Evolutionary conservation across 371 early-diverging fungal genomes (phyloP).

Genomic region (Synchytrium microbalum): DNA sequence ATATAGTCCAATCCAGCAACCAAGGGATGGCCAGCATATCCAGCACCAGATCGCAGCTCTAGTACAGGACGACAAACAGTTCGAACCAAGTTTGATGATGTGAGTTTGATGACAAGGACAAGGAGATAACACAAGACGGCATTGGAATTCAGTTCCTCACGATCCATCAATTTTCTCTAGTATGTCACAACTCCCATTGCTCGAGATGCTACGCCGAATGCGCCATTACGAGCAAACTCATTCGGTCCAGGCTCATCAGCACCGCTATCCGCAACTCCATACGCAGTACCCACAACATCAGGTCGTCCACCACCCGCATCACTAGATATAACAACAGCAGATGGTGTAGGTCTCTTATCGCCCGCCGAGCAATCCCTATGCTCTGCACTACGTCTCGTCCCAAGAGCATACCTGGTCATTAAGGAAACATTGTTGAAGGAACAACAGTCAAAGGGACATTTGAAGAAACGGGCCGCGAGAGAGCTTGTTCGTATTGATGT

Average conservation of each 20-base stretch:
- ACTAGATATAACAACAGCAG: slow-evolving; percentile 70
- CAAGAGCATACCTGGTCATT: slow-evolving; percentile 77
- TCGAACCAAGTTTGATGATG: neutral
- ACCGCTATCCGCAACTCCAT: slow-evolving; percentile 6
- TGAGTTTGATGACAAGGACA: too few species aligned
- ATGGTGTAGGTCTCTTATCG: slow-evolving; percentile 78
- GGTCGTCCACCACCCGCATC: slow-evolving; percentile 44
- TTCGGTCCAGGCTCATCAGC: slow-evolving; percentile 5
- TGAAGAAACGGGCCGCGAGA: slow-evolving; percentile 68
- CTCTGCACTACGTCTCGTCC: slow-evolving; percentile 70
- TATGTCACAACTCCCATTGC: neutral
- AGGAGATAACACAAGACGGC: too few species aligned
- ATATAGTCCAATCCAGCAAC: neutral
- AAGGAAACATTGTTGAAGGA: slow-evolving; percentile 83
- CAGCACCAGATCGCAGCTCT: neutral
- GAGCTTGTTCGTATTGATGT: slow-evolving; percentile 81
- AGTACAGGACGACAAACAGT: neutral
- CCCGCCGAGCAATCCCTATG: slow-evolving; percentile 75
- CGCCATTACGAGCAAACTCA: neutral
- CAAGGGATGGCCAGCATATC: neutral
- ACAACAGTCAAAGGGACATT: slow-evolving; percentile 59
- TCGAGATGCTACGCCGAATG: neutral
- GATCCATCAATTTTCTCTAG: neutral
- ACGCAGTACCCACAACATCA: slow-evolving; percentile 4
- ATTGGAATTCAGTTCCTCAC: too few species aligned